Conservation (phyloP, 805 yeast genomes). For the Sungouiella blattae region DNA sequence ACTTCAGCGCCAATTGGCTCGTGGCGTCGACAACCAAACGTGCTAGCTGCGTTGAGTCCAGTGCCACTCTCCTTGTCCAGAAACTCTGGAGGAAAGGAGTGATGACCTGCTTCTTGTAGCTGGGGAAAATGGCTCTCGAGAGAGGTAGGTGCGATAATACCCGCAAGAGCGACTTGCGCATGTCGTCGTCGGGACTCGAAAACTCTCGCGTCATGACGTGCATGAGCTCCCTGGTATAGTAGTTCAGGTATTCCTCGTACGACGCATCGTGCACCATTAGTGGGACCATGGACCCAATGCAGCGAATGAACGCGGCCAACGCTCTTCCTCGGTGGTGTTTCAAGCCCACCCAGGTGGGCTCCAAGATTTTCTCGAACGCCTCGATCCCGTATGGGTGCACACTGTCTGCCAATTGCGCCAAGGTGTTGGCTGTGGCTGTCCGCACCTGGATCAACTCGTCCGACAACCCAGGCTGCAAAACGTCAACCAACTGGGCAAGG, state of each 20-base stretch:
- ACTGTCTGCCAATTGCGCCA: constrained; percentile 75
- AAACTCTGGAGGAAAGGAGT: constrained; percentile 64
- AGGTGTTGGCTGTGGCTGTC: constrained; percentile 64
- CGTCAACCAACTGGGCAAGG: constrained; percentile 58
- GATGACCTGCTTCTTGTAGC: constrained; percentile 46
- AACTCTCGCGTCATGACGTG: constrained; percentile 67
- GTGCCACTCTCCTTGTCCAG: constrained; percentile 81
- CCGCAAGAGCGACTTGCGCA: constrained; percentile 68
- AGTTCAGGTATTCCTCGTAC: constrained; percentile 68
- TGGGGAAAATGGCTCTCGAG: constrained; percentile 52
- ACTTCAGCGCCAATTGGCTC: constrained; percentile 57
- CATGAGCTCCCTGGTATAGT: constrained; percentile 74
- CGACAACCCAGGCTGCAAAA: constrained; percentile 53
- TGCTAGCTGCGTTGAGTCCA: constrained; percentile 52
- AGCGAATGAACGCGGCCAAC: constrained; percentile 70
- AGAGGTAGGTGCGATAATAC: constrained; percentile 67
- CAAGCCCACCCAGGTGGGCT: constrained; percentile 79
- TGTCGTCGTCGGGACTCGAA: constrained; percentile 79
- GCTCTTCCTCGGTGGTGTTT: constrained; percentile 73
- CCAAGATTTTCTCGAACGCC: constrained; percentile 70
- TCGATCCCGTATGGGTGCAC: constrained; percentile 88
- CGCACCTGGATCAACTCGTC: constrained; percentile 72
- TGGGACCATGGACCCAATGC: constrained; percentile 78
- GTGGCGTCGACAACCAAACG: constrained; percentile 72
- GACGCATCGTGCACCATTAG: constrained; percentile 60